Evolutionary conservation across 345 rosid species (phyloP), one percentile per base, ranked within the genome.

Genomic region (Lagerstroemia speciosa): DNA sequence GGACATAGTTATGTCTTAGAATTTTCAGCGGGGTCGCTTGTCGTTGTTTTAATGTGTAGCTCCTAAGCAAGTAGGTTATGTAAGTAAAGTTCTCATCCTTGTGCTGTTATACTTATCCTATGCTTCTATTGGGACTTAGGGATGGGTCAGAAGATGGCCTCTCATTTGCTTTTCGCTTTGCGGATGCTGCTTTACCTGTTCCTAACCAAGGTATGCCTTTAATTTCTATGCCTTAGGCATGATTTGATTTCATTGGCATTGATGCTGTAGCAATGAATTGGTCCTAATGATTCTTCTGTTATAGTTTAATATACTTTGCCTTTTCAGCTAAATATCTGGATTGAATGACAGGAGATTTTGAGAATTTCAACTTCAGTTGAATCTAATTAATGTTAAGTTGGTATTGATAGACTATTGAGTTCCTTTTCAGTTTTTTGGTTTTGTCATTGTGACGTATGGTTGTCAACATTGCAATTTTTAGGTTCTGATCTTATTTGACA

Each of bases 161-260:
- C 77, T 75, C 93, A 70, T 94, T 94, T 86, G 89, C 96, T 70
- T 94, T 94, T 80, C 93, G 99, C 71, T 94, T 94, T 83, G 90
- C 96, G 12, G 99, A 94, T 83, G 83, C 90, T 69, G 79, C 91
- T 57, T 55, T 77, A 72, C 87, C 98, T 31, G 76, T 83, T 70
- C 88, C 97, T 73, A 91, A 89, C 83, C 98, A 89, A 75, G 99
- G 99, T 94, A 88, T 64, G 78, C 68, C 29, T 29, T 6, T 27
- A 14, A 2, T 58, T 58, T 22, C 31, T 55, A 1, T 36, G 38
- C 38, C 24, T 0, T 55, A 6, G 30, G 31, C 61, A 26, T 55
- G 31, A 55, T 55, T 55, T n/a, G 61, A 8, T 55, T 55, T 9
- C 29, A 12, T 22, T n/a, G 31, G 9, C 14, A 41, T 41, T 41